Conservation (phyloP, 495 filamentous ascomycete genomes). For the Podospora pseudoanserina region DNA sequence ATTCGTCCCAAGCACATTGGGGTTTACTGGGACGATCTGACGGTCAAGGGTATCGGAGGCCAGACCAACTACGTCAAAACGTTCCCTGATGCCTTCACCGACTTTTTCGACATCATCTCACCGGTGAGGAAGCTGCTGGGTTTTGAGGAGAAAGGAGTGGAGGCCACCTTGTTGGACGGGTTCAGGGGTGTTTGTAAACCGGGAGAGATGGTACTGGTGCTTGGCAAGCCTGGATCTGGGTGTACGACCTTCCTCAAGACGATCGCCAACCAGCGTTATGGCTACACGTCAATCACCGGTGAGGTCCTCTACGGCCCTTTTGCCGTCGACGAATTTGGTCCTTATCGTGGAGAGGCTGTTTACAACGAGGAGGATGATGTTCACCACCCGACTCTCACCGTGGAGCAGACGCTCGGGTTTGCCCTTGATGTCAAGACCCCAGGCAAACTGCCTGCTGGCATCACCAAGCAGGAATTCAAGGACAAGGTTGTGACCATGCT, state of each 20-base stretch:
- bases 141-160: conserved; percentile 56
- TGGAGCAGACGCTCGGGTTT: conserved; percentile 79
- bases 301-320: conserved; percentile 80
- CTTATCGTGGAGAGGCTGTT: conserved; percentile 77
- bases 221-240: conserved; percentile 80
- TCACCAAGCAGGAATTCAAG: conserved; percentile 66
- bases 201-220: conserved; percentile 87
- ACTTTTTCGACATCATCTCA: conserved; percentile 69
- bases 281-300: conserved; percentile 72
- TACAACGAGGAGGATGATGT: conserved; percentile 84
- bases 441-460: conserved; percentile 63
- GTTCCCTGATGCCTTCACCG: conserved; percentile 75
- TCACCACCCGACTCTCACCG: conserved; percentile 76
- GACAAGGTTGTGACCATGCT: conserved; percentile 64
- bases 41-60: conserved; percentile 74
- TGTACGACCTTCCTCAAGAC: conserved; percentile 87
- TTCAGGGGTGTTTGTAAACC: conserved; percentile 58
- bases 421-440: conserved; percentile 79
- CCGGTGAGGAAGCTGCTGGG: conserved; percentile 58
- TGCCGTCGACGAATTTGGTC: conserved; percentile 51
- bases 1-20: conserved; percentile 77
- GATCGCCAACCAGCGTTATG: conserved; percentile 75
- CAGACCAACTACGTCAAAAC: conserved; percentile 74
- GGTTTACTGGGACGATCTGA: conserved; percentile 74
- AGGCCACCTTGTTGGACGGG: conserved; percentile 59